Base-by-base conservation (phyloP, 1,284 basidiomycete genomes). In the Cryptococcus amylolentus region DNA sequence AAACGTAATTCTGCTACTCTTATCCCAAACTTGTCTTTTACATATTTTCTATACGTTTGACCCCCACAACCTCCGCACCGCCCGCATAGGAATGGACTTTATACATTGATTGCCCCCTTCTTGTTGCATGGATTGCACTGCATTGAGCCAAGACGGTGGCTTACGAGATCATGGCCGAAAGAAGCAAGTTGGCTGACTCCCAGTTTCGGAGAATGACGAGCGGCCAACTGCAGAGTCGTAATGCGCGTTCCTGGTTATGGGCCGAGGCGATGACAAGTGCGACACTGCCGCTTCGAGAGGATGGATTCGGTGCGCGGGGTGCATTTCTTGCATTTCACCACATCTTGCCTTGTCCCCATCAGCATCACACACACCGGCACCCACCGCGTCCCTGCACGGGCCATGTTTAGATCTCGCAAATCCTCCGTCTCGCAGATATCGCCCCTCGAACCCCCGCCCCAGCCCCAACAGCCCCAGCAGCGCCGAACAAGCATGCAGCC, bases 1-100 rank as follows among this genome's bases (percentile, higher is more conserved):
- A 35, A 35, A 35, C 31, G 31, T 35, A 35, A 16, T 28, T 23
- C 18, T 18, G 10, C 37, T 28, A 13, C 18, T 48, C 23, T 35
- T 47, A 13, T 48, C 18, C n/a, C 16, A 42, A 18, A 20, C 44
- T 26, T 46, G 37, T 45, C 37, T 43, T 35, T 42, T 42, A 18
- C 23, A 42, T 18, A 42, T 42, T 42, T 16, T 14, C 12, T 35
- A 23, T 42, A 42, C 41, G 20, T n/a, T 49, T 42, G 42, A 48
- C 46, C 39, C 43, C 31, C 47, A 49, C 49, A 41, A 48, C 31
- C 31, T 35, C 31, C 54, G 46, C 52, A 54, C 46, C 16, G 20
- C 10, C 31, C 49, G 52, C 44, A 51, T 39, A 23, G 42, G 49
- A 55, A 41, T 35, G 49, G 49, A 55, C 49, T 48, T 20, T 39